Base-by-base conservation (phyloP, 257 asterid genomes). In the Forsythia viridissima region DNA sequence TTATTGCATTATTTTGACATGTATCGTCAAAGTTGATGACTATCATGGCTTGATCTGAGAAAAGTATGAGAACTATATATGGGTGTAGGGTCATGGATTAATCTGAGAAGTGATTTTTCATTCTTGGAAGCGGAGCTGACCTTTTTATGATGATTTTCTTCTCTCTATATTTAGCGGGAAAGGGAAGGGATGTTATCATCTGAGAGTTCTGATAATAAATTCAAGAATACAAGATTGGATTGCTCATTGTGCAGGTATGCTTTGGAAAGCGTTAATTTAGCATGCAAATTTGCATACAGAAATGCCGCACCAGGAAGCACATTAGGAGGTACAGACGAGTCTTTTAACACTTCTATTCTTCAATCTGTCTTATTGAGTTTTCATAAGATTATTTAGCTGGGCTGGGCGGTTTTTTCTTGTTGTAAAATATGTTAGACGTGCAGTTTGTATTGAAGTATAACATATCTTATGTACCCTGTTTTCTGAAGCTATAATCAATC, bases 301-400 rank as follows among this genome's bases (percentile, higher is more conserved):
- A 95, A 95, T 76, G 98, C 97, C 83, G 91, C 97, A 65, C 94
- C 97, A 40, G 97, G 99, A 84, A 90, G 84, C 91, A 95, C 93
- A 74, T 89, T 95, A 80, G 92, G 87, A 86, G 99, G 99, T 93
- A 82, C 70, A 75, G 36, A 57, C 51, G 42, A 42, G 37, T 55
- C 80, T 76, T 61, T 82, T 69, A 38, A 59, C 67, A 41, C n/a
- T 73, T 36, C 63, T 79, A 13, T 76, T 67, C 68, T 77, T 71
- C 37, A 59, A n/a, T 10, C 67, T 18, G 37, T n/a, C 5, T 20
- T 20, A n/a, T 59, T 59, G 20, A 59, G 36, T 18, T 59, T 59
- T 59, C 67, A 59, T 10, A 59, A 20, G 4, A 59, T 59, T 59
- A n/a, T 59, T 59, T 20, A 59, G 21, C 67, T 20, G 36, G 34